A percentile compares a stretch with the other conserved stretches of the same genome.
phyloP scores from a whole-genome alignment of 1,284 basidiomycete genomes.

The Amanita bisporigera region DNA sequence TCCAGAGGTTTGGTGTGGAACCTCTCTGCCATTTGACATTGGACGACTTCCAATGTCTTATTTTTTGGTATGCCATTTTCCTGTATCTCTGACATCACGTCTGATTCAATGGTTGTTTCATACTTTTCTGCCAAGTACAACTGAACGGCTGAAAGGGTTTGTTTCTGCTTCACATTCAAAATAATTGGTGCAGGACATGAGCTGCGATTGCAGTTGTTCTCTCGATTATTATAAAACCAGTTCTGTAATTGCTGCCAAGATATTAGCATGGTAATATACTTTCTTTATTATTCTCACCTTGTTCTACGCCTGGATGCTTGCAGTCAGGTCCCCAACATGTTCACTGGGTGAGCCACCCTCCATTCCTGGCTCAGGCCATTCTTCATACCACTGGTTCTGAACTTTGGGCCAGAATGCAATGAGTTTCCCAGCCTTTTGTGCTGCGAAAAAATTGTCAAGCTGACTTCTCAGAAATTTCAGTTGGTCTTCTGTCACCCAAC shows the following conservation, averaged over 20 bases:
- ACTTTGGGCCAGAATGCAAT: conserved; percentile 1
- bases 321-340: not conserved
- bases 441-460: not conserved
- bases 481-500: not conserved
- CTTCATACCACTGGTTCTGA: not conserved
- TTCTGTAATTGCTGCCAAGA: not conserved
- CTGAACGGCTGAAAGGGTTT: not conserved
- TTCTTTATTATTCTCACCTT: not conserved
- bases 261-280: not conserved
- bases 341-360: not conserved
- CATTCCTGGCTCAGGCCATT: conserved; percentile 1
- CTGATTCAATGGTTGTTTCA: not conserved
- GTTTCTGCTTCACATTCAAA: not conserved
- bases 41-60: not conserved
- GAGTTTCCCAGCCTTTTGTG: not conserved
- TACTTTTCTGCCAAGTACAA: conserved; percentile 1
- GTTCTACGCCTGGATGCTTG: not conserved
- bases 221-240: conserved; percentile 1
- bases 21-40: not conserved
- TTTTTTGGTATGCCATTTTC: conserved; percentile 2
- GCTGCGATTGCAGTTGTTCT: not conserved
- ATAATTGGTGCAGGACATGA: not conserved
- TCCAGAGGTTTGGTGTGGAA: not conserved
- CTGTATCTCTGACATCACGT: not conserved
- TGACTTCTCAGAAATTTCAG: not conserved